Conservation (phyloP, 1,284 basidiomycete genomes). For the Ceratobasidium sp. region DNA sequence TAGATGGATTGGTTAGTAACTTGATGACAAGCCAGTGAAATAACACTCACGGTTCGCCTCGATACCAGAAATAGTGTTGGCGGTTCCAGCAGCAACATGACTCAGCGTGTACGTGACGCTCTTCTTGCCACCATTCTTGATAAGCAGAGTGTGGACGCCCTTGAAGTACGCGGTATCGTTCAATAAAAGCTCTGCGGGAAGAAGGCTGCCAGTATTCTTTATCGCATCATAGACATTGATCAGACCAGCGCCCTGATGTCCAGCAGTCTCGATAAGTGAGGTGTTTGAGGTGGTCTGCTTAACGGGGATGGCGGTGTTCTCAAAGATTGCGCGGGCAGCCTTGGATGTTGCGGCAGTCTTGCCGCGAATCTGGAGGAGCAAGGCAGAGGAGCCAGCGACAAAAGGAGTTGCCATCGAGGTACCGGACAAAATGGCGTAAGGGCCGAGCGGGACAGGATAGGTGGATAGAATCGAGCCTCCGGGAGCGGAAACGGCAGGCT, state of each 20-base stretch:
- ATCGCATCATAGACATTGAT: constrained; percentile 70
- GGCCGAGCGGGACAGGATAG: constrained; percentile 54
- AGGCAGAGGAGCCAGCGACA: constrained; percentile 67
- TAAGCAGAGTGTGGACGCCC: constrained; percentile 40
- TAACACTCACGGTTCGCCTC: constrained; percentile 42
- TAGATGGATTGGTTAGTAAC: neutral
- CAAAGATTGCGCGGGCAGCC: constrained; percentile 59
- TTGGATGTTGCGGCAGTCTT: constrained; percentile 53
- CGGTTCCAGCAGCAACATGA: constrained; percentile 47
- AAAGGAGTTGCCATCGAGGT: constrained; percentile 57
- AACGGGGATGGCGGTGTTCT: constrained; percentile 63
- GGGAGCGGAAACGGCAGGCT: constrained; percentile 64
- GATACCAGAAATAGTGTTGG: constrained; percentile 53
- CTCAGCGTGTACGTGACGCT: constrained; percentile 43
- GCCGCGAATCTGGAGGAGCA: constrained; percentile 65
- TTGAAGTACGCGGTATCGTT: constrained; percentile 69
- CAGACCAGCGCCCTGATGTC: constrained; percentile 70
- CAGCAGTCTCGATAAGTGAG: constrained; percentile 62
- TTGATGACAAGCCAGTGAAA: neutral
- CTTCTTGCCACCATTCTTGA: constrained; percentile 45
- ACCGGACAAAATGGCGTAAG: constrained; percentile 56
- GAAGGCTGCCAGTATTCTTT: constrained; percentile 60
- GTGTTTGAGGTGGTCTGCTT: constrained; percentile 57
- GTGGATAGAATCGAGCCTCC: constrained; percentile 70
- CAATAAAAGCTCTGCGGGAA: constrained; percentile 65